A percentile compares a stretch with the other conserved stretches of the same genome.
phyloP scores from a whole-genome alignment of 1,139 yeast species.

The Geotrichum candidum region DNA sequence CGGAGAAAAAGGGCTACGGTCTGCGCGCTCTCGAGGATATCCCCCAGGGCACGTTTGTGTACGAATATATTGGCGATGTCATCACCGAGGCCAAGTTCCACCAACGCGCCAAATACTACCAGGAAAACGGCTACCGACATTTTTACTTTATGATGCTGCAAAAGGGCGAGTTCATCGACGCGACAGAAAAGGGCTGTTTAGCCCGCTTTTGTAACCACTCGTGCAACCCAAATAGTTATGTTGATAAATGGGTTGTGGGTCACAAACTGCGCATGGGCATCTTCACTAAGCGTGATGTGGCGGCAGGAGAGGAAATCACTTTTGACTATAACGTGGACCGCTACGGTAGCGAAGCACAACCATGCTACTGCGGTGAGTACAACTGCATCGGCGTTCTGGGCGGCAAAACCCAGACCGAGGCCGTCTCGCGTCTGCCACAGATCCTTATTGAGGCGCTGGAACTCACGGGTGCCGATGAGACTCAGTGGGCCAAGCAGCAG shows the following conservation, averaged over 20 bases:
- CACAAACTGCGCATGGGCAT: constrained; percentile 90
- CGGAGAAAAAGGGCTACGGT: constrained; percentile 86
- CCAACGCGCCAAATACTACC: constrained; percentile 68
- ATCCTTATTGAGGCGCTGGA: constrained; percentile 63
- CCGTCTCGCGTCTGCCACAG: constrained; percentile 43
- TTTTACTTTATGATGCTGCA: constrained; percentile 97
- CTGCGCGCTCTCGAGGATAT: constrained; percentile 61
- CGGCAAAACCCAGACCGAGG: constrained; percentile 86
- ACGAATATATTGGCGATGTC: constrained; percentile 93
- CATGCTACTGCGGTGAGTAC: constrained; percentile 89
- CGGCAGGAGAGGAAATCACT: constrained; percentile 83
- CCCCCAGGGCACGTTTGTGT: constrained; percentile 62
- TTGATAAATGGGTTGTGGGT: constrained; percentile 96
- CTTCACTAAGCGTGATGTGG: constrained; percentile 70
- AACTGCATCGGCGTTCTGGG: constrained; percentile 92
- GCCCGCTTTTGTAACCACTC: constrained; percentile 94
- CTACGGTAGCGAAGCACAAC: constrained; percentile 91
- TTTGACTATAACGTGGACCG: constrained; percentile 96
- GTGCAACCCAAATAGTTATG: constrained; percentile 88
- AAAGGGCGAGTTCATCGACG: constrained; percentile 89
- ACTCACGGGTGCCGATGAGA: constrained; percentile 51
- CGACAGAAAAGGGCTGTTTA: constrained; percentile 78
- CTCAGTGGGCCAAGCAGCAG: constrained; percentile 34
- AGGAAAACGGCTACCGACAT: constrained; percentile 65
- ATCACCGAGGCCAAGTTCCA: constrained; percentile 71